phyloP scores from a whole-genome alignment of 106 monocot genomes.

The Allium sativum region DNA sequence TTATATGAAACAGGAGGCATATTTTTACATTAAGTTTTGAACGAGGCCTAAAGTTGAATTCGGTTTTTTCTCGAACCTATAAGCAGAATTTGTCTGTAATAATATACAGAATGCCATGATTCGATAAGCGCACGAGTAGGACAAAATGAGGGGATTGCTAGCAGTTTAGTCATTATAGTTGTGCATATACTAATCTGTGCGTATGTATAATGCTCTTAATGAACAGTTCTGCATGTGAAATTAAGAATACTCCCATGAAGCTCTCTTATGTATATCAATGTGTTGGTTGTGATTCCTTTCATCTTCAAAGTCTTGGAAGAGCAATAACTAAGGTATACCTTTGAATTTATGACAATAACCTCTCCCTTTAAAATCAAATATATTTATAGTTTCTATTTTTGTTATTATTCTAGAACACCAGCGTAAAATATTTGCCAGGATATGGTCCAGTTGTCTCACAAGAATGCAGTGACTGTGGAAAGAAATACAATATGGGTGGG shows the following conservation, averaged over 20 bases:
- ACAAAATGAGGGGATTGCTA: neutral
- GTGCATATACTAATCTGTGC: neutral
- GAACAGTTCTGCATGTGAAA: slow-evolving; percentile 68
- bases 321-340: slow-evolving; percentile 59
- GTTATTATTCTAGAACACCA: slow-evolving; percentile 46
- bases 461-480: slow-evolving; percentile 75
- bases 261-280: slow-evolving; percentile 92
- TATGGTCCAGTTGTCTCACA: slow-evolving; percentile 76
- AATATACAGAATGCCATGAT: neutral
- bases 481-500: slow-evolving; percentile 88
- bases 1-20: too few species aligned
- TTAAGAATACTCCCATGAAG: slow-evolving; percentile 82
- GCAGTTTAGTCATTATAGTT: neutral
- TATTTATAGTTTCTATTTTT: neutral
- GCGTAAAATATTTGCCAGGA: slow-evolving; percentile 60
- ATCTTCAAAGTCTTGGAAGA: slow-evolving; percentile 83
- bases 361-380: slow-evolving; percentile 70
- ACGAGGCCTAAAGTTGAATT: slow-evolving; percentile 1
- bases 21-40: too few species aligned
- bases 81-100: neutral
- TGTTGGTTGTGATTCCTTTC: slow-evolving; percentile 93
- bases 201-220: neutral
- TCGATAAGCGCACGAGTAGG: neutral
- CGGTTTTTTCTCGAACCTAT: neutral
- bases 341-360: slow-evolving; percentile 28